Evolutionary conservation across 2,329 filamentous ascomycete genomes (phyloP).

Genomic region (Nannizziopsis arthrosporioides): DNA sequence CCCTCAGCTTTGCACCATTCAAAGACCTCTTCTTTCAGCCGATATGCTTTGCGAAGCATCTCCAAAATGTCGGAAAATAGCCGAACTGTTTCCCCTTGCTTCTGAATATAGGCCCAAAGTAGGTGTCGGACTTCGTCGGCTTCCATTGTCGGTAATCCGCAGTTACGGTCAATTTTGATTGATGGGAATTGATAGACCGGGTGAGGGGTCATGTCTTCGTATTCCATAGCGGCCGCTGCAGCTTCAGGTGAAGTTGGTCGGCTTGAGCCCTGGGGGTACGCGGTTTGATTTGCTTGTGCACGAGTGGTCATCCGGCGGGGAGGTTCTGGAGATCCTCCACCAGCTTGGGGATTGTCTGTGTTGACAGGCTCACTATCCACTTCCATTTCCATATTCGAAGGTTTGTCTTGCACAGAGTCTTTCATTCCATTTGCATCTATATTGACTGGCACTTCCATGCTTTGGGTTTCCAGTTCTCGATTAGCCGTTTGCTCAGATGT

Average conservation of each 20-base stretch:
- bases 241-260: constrained; percentile 19
- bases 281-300: constrained; percentile 30
- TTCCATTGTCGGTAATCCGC: constrained; percentile 47
- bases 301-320: constrained; percentile 38
- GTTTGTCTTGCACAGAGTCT: not conserved
- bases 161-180: constrained; percentile 41
- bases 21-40: constrained; percentile 48
- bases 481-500: not conserved
- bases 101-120: constrained; percentile 52
- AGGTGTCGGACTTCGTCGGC: constrained; percentile 52
- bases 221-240: constrained; percentile 36
- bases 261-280: constrained; percentile 21
- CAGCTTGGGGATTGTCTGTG: not conserved
- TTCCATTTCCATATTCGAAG: constrained; percentile 7
- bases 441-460: not conserved
- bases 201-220: constrained; percentile 44
- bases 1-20: constrained; percentile 52
- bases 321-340: constrained; percentile 26
- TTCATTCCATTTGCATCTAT: not conserved
- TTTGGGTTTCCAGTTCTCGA: not conserved
- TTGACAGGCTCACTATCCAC: not conserved
- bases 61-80: constrained; percentile 45
- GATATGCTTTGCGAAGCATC: constrained; percentile 47
- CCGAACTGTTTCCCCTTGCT: constrained; percentile 53
- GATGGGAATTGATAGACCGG: constrained; percentile 48